Conservation (phyloP, 164 flowering plant genomes). For the Magnolia changhungtana region DNA sequence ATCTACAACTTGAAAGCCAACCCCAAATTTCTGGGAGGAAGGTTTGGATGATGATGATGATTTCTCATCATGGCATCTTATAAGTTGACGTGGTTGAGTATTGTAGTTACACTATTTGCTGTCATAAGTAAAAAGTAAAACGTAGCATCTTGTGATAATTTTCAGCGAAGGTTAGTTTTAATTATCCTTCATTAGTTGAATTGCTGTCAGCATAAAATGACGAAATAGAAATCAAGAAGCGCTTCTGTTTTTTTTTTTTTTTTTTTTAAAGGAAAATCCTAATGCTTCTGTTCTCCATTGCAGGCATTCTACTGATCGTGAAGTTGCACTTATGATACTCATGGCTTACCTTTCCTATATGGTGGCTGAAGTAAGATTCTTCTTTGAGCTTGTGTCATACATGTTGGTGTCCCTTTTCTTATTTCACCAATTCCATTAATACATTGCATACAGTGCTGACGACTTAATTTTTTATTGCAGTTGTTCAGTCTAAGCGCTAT, state of each 20-base stretch:
- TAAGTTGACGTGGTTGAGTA: too few species aligned
- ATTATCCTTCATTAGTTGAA: neutral
- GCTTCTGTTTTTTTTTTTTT: neutral
- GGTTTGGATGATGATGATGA: too few species aligned
- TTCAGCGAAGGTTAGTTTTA: neutral
- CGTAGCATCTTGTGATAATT: too few species aligned
- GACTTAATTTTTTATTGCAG: conserved; percentile 40
- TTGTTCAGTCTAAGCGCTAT: conserved; percentile 73
- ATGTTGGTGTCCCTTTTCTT: neutral
- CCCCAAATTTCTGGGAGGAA: too few species aligned
- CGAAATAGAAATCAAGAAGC: neutral
- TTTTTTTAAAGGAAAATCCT: neutral
- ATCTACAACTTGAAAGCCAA: too few species aligned
- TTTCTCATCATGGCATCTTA: too few species aligned
- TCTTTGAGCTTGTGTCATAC: neutral
- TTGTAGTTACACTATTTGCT: too few species aligned
- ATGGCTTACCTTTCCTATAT: conserved; percentile 95
- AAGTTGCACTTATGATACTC: conserved; percentile 91
- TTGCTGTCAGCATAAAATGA: conserved; percentile 1
- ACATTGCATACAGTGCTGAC: neutral
- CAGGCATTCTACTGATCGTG: conserved; percentile 97
- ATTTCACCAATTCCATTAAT: neutral
- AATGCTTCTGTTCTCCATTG: conserved; percentile 9
- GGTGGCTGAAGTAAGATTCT: conserved; percentile 72
- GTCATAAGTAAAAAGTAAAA: too few species aligned